These are phyloP conservation scores for Mrakia gelida DNA, from an alignment of 768 basidiomycete genomes.

Conservation along the genomic window DNA sequence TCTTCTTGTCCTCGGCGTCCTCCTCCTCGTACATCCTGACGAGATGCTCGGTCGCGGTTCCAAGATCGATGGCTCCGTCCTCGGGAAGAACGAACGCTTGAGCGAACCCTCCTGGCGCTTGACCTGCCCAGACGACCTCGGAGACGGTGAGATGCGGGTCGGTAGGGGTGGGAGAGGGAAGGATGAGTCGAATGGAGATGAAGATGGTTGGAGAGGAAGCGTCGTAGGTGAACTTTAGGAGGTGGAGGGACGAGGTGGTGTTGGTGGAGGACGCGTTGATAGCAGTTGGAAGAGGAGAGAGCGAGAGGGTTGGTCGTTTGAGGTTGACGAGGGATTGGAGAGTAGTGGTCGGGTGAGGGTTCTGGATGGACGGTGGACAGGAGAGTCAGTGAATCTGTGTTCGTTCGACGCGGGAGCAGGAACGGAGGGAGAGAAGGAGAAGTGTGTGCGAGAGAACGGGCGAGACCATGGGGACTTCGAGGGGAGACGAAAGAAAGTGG, in stretches of 20 bases:
- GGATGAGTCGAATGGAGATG: slow-evolving; percentile 70
- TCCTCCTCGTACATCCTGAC: slow-evolving; percentile 34
- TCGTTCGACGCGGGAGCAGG: not conserved
- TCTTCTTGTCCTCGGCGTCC: slow-evolving; percentile 40
- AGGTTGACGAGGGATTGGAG: slow-evolving; percentile 91
- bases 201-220: slow-evolving; percentile 80
- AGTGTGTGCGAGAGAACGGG: slow-evolving; percentile 7
- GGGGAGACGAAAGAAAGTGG: too few relatives aligned
- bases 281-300: slow-evolving; percentile 46
- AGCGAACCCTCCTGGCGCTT: slow-evolving; percentile 79
- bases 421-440: slow-evolving; percentile 11
- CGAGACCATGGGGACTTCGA: too few relatives aligned
- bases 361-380: slow-evolving; percentile 47
- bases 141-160: slow-evolving; percentile 36
- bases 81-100: slow-evolving; percentile 68
- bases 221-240: slow-evolving; percentile 87
- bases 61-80: slow-evolving; percentile 73
- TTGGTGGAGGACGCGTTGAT: slow-evolving; percentile 50
- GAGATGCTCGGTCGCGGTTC: slow-evolving; percentile 55
- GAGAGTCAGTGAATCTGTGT: slow-evolving; percentile 2
- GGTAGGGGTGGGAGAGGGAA: slow-evolving; percentile 51
- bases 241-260: slow-evolving; percentile 58
- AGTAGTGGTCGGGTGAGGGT: slow-evolving; percentile 81
- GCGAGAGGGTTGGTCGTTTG: slow-evolving; percentile 76
- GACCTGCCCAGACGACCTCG: slow-evolving; percentile 57